These are phyloP conservation scores for Gypsophila paniculata DNA, from an alignment of 179 eudicot genomes.

Conservation along the genomic window DNA sequence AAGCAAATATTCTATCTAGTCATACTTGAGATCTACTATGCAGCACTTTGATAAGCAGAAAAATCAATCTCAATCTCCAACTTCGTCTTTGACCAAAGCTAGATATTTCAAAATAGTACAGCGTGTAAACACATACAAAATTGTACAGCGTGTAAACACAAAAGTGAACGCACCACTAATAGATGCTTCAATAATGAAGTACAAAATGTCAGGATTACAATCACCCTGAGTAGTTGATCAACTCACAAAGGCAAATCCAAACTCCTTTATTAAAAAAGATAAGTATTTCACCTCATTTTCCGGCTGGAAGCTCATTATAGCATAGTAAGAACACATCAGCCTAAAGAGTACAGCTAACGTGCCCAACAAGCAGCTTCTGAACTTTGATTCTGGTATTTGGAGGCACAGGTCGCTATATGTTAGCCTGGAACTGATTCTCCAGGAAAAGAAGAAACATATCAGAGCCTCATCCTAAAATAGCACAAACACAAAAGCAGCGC, in stretches of 20 bases:
- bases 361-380: slow-evolving; percentile 72
- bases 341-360: slow-evolving; percentile 71
- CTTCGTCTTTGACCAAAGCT: no score
- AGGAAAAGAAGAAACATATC: slow-evolving; percentile 27
- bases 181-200: background rate
- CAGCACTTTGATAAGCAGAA: no score
- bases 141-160: no score
- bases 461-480: slow-evolving; percentile 22
- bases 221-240: background rate
- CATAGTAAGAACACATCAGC: slow-evolving; percentile 82
- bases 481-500: slow-evolving; percentile 14
- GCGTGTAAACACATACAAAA: no score
- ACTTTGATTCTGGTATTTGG: slow-evolving; percentile 87
- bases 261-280: background rate
- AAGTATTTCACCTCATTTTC: slow-evolving; percentile 51
- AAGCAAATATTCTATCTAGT: no score
- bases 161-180: no score
- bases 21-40: no score
- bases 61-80: no score
- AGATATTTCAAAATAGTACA: no score
- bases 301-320: slow-evolving; percentile 76
- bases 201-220: background rate
- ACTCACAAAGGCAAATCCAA: slow-evolving; percentile 8
- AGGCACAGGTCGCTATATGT: slow-evolving; percentile 89
- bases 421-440: slow-evolving; percentile 50